phyloP scores from a whole-genome alignment of 768 basidiomycete genomes.

The Holtermanniella nyarrowii region DNA sequence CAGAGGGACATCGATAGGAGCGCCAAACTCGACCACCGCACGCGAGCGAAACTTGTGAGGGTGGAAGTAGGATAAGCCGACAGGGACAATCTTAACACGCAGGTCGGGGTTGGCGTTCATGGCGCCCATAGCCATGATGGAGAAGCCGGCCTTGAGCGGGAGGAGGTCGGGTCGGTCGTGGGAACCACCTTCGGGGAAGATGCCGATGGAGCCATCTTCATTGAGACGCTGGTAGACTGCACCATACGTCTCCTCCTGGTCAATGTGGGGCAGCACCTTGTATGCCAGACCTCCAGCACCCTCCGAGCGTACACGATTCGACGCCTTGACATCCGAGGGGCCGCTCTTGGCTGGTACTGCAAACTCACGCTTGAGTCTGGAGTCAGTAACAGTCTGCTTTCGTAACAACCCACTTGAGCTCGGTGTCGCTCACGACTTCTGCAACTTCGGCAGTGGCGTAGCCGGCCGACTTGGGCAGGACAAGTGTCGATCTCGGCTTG shows the following conservation, averaged over 20 bases:
- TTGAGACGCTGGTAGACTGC: conserved; percentile 79
- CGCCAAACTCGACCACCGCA: conserved; percentile 93
- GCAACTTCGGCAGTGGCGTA: conserved; percentile 71
- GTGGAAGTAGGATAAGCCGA: conserved; percentile 61
- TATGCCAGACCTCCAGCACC: conserved; percentile 56
- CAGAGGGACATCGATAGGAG: conserved; percentile 78
- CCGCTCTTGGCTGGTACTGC: conserved; percentile 35
- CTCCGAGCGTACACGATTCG: conserved; percentile 24
- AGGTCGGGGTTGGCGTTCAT: conserved; percentile 83
- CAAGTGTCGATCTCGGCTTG: conserved; percentile 31
- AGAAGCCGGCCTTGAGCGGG: conserved; percentile 93
- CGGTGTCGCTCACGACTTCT: conserved; percentile 78
- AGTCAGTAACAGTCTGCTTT: background rate
- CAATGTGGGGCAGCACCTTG: conserved; percentile 75
- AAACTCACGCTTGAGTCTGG: conserved; percentile 29
- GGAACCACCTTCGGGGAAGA: conserved; percentile 99
- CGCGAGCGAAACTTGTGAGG: conserved; percentile 80
- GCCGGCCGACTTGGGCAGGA: conserved; percentile 69
- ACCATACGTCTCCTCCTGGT: conserved; percentile 90
- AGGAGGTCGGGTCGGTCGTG: conserved; percentile 95
- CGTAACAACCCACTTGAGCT: conserved; percentile 47
- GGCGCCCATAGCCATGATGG: conserved; percentile 94
- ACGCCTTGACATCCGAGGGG: conserved; percentile 36
- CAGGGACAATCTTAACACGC: conserved; percentile 75
- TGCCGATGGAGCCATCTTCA: conserved; percentile 82